Evolutionary conservation across 2,329 filamentous ascomycete species (phyloP), one percentile per base, ranked within the genome.

Genomic region (Akanthomyces muscarius): DNA sequence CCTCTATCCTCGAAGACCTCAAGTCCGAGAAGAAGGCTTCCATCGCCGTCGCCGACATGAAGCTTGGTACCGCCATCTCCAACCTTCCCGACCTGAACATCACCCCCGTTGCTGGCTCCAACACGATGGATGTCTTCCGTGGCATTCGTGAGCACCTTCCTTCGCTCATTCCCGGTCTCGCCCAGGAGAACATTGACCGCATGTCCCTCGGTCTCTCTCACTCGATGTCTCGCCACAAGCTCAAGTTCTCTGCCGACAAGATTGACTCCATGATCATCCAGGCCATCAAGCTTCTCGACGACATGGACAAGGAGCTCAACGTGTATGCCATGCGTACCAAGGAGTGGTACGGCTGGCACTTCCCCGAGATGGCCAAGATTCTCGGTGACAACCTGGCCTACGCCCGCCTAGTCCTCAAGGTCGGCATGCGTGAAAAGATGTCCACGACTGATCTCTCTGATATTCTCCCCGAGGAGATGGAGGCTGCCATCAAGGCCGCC

Each of bases 261-360:
- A 94, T 99, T 69, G 95, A 99, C 75, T 95, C 95, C 58, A 99
- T 99, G 95, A 97, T 99, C 73, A 93, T 99, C 64, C 95, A 99
- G 80, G 93, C 93, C 63, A 95, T 99, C 74, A 89, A 90, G 67
- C 86, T 97, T 58, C 84, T 99, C 53, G 95, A 99, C 74, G 95
- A 99, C 68, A 82, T 99, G 66, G 95, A 99, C 82, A 99, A 99
- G 84, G 95, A 99, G 79, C 83, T 99, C 67, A 99, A 99, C 82
- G 95, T 91, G 70, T 98, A 97, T 74, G 94, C 95, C 68, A 99
- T 99, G 95, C 86, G 95, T 76, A 92, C 97, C 66, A 98, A 98
- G 87, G 95, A 99, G 78, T 99, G 95, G 95, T 99, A 99, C 75
- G 95, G 95, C 72, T 99, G 95, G 95, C 95, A 98, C 79, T 99